phyloP scores from a whole-genome alignment of 2,329 filamentous ascomycete species.

The Periconia sp. region DNA sequence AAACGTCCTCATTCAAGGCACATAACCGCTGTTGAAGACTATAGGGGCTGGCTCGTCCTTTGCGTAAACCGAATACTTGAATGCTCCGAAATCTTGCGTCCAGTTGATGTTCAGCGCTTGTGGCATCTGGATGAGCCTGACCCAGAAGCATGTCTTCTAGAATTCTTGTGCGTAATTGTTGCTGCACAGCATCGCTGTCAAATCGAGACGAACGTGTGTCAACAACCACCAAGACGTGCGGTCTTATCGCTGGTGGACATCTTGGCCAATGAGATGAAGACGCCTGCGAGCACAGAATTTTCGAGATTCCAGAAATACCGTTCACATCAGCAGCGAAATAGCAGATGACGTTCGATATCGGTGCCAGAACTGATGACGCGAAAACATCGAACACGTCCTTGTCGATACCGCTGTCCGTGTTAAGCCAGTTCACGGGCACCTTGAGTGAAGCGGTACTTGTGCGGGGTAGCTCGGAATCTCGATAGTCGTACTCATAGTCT shows the following conservation, averaged over 20 bases:
- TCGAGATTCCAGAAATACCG: constrained; percentile 21
- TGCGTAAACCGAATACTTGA: constrained; percentile 13
- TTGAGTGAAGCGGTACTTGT: no score
- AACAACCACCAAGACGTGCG: constrained; percentile 20
- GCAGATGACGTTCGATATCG: constrained; percentile 22
- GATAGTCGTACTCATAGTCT: constrained; percentile 10
- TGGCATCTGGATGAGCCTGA: background rate
- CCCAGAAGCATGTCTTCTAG: background rate
- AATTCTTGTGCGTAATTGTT: background rate
- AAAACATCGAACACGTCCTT: constrained; percentile 8
- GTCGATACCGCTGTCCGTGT: constrained; percentile 7
- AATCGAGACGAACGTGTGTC: constrained; percentile 20
- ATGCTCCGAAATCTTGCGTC: constrained; percentile 8
- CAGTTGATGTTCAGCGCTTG: background rate
- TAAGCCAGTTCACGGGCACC: background rate
- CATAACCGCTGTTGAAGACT: constrained; percentile 6
- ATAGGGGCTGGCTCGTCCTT: constrained; percentile 2
- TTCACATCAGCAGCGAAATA: constrained; percentile 29
- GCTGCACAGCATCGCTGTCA: constrained; percentile 8
- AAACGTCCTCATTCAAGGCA: constrained; percentile 1
- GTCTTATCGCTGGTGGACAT: constrained; percentile 13
- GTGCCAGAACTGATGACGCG: constrained; percentile 15
- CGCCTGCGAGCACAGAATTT: constrained; percentile 20
- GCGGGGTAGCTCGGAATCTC: background rate
- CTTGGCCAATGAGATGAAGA: constrained; percentile 5